Base-by-base conservation (phyloP, 2,329 filamentous ascomycete genomes). In the Aspergillus neotritici region DNA sequence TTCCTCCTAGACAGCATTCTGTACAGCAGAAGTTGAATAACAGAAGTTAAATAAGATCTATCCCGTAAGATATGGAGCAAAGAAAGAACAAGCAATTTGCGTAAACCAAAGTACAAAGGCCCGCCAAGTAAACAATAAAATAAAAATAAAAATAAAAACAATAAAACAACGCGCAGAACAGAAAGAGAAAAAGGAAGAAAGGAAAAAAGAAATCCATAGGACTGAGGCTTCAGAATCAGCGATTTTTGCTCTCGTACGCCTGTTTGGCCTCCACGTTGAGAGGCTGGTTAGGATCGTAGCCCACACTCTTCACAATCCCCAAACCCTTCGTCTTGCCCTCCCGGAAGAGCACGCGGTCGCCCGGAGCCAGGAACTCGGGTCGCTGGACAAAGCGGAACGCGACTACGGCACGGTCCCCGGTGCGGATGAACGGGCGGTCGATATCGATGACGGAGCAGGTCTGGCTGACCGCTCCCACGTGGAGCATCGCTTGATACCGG, bases 401-500 rank as follows among this genome's bases (percentile, higher is more conserved):
- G 1, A 98, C 93, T 0, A 83, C 83, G 2, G 93, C 93, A n/a
- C 91, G 78, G 64, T 97, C 93, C 8, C 93, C 93, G 0, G 91
- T 96, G 6, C 93, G 82, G 52, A 98, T 96, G 58, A 90, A 93
- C 17, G 86, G 86, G n/a, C 91, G 83, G 63, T 98, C 93, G 53
- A 98, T 93, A 60, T 96, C 93, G 58, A 98, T 94, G 61, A 98
- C 96, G 9, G 89, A 83, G 61, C 93, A 98, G 0, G 93, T 98
- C 69, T 98, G 93, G 32, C 86, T 88, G 34, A 98, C 86, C 0
- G 93, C 87, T 0, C 93, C 93, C 4, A 98, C 90, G 57, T 98
- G 93, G 15, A 98, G 77, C 90, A 97, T 98, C 1, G 93, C 93
- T 71, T 98, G 93, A 54, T 98, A 98, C 58, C 89, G 91, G 0